phyloP scores from a whole-genome alignment of 805 yeast species.

The Candida ficus region DNA sequence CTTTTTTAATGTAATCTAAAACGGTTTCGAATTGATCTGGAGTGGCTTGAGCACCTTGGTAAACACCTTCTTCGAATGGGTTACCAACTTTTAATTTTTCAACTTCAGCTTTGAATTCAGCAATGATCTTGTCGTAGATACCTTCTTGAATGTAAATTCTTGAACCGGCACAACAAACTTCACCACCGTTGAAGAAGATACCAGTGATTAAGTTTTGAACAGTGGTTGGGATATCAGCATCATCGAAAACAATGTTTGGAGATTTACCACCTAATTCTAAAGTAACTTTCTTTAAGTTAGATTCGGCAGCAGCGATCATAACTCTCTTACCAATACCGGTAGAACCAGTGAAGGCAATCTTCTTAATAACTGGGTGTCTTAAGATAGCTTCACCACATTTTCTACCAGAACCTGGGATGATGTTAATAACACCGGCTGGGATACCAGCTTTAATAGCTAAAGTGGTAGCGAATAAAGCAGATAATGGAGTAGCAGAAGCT shows the following conservation, averaged over 20 bases:
- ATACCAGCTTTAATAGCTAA: constrained; percentile 63
- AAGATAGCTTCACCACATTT: constrained; percentile 68
- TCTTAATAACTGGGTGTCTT: constrained; percentile 63
- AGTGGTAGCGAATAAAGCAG: constrained; percentile 58
- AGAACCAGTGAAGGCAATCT: constrained; percentile 80
- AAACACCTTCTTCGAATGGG: constrained; percentile 63
- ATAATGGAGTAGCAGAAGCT: constrained; percentile 73
- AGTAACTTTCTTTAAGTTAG: constrained; percentile 74
- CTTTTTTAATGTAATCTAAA: constrained; percentile 58
- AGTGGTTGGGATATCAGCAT: constrained; percentile 50
- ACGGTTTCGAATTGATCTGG: constrained; percentile 65
- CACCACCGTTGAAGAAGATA: constrained; percentile 78
- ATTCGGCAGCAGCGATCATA: constrained; percentile 62
- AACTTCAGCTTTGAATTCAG: constrained; percentile 52
- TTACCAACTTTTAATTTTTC: constrained; percentile 65
- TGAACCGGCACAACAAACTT: constrained; percentile 80
- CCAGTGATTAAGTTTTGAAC: constrained; percentile 52
- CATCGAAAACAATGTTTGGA: constrained; percentile 69
- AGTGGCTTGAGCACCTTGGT: constrained; percentile 78
- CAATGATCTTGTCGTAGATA: constrained; percentile 57
- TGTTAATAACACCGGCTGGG: constrained; percentile 72
- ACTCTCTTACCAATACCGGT: constrained; percentile 70
- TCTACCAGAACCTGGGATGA: constrained; percentile 71
- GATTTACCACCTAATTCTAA: constrained; percentile 84
- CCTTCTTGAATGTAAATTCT: constrained; percentile 73